Evolutionary conservation across 768 basidiomycete species (phyloP), one percentile per base, ranked within the genome.

Genomic region (Candolleomyces efflorescens): DNA sequence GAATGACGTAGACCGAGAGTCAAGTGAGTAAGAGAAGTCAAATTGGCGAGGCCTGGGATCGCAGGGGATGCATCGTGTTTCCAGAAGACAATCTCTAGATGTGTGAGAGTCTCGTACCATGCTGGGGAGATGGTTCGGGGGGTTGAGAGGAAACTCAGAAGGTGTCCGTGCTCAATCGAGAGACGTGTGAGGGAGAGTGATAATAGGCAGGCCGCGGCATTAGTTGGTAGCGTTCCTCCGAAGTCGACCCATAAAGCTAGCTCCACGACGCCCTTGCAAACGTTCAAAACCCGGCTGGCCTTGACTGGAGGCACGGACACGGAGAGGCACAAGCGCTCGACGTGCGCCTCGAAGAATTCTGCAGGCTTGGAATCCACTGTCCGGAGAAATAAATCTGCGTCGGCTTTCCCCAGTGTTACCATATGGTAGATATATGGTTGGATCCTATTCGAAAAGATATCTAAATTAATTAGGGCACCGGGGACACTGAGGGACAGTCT

Each of bases 191-290:
- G 69, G 9, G 67, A 62, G 18, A 72, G 63, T 17, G 65, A 60
- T 26, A 66, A 60, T n/a, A 72, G 59, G 13, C 64, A 59, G n/a
- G 62, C 53, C 20, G 73, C 54, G 20, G 67, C 53, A 18, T 22
- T 41, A 52, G 55, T 36, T 43, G 62, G 56, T 24, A 20, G 36
- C 13, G 15, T n/a, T 55, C 62, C 56, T 32, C 59, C 58, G 54
- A 69, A 71, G 49, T 74, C 69, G 27, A 74, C 68, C 75, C 75
- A 77, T 46, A 75, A 71, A 6, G 73, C 75, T 22, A 79, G 66
- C 46, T 69, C 69, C 36, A 65, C 61, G 45, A 75, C 70, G 17
- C 75, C 72, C 2, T 67, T 73, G 62, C 78, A 79, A 18, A 67
- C 65, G 15, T 61, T 59, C 13, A 78, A 64, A 45, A 78, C 70